These are phyloP conservation scores for Hyaloscypha variabilis DNA, from an alignment of 495 filamentous ascomycete species.

Conservation along the genomic window DNA sequence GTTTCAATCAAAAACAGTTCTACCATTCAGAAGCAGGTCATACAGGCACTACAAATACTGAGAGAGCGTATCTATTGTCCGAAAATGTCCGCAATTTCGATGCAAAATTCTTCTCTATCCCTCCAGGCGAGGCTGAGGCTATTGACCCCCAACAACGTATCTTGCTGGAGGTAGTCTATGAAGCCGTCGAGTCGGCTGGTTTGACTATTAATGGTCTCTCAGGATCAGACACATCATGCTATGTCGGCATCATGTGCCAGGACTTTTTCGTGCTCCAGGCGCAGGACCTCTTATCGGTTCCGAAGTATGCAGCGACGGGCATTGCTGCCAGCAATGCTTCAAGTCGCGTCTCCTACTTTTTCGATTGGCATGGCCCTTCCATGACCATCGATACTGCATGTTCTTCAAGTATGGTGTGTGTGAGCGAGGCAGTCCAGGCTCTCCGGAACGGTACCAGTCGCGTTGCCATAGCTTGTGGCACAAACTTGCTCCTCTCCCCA, in stretches of 20 bases:
- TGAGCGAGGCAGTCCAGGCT: slow-evolving; percentile 78
- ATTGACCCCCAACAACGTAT: slow-evolving; percentile 63
- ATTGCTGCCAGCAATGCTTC: slow-evolving; percentile 56
- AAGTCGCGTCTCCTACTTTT: slow-evolving; percentile 62
- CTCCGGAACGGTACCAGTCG: slow-evolving; percentile 59
- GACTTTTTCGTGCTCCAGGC: not conserved
- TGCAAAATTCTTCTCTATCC: slow-evolving; percentile 60
- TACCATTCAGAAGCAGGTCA: slow-evolving; percentile 44
- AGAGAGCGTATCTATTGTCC: slow-evolving; percentile 46
- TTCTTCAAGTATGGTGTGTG: slow-evolving; percentile 67
- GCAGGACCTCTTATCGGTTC: slow-evolving; percentile 35
- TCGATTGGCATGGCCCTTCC: slow-evolving; percentile 55
- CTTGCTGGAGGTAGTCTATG: slow-evolving; percentile 58
- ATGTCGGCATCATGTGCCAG: not conserved
- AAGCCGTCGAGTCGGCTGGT: slow-evolving; percentile 59
- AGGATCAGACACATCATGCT: slow-evolving; percentile 18
- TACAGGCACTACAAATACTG: slow-evolving; percentile 20
- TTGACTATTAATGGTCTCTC: slow-evolving; percentile 32
- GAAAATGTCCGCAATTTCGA: slow-evolving; percentile 59
- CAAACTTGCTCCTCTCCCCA: slow-evolving; percentile 6
- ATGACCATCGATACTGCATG: slow-evolving; percentile 86
- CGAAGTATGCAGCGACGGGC: slow-evolving; percentile 35
- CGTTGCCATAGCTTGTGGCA: slow-evolving; percentile 34
- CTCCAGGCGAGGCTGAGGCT: slow-evolving; percentile 54
- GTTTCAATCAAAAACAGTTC: slow-evolving; percentile 52